Evolutionary conservation across 768 basidiomycete species (phyloP), one percentile per base, ranked within the genome.

Genomic region (Lyophyllum decastes): DNA sequence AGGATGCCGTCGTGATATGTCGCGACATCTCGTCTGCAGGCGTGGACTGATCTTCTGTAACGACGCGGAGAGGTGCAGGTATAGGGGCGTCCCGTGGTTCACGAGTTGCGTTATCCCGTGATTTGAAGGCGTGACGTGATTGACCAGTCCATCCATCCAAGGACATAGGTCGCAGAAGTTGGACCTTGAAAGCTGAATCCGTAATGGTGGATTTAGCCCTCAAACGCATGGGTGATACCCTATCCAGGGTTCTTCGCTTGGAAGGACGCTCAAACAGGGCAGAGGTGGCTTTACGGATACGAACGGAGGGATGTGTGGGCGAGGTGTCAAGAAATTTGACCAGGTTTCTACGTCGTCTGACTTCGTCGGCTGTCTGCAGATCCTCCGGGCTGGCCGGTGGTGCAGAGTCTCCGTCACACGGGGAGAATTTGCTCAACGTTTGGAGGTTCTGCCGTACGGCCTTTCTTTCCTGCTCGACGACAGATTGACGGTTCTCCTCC

Each of bases 401-500:
- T 61, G 55, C 49, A 54, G 46, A 1, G 44, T 14, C 49, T 44
- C 67, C 62, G 54, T 64, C 52, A 25, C 50, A 51, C 19, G 52
- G 19, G 25, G 60, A 66, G 33, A 59, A 45, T 27, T 63, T 49
- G 34, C 55, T 58, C 52, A 78, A 58, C 43, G 61, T 66, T 41
- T 63, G 60, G 33, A 82, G 63, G 35, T 76, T 74, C 58, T 73
- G 70, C 54, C 68, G 69, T 55, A 81, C 56, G 24, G 54, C 58
- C 60, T 74, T 70, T 26, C 72, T 67, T 54, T 82, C 72, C 49
- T 73, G 63, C 54, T 74, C 70, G 19, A 73, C 72, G 21, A 68
- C 72, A 27, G 60, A 52, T 53, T 75, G 74, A 55, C 76, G 71
- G 59, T 74, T 75, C 61, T 85, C 83, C 58, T 80, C 78, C 68